Base-by-base conservation (phyloP, 495 filamentous ascomycete genomes). In the Achaetomiella virescens region DNA sequence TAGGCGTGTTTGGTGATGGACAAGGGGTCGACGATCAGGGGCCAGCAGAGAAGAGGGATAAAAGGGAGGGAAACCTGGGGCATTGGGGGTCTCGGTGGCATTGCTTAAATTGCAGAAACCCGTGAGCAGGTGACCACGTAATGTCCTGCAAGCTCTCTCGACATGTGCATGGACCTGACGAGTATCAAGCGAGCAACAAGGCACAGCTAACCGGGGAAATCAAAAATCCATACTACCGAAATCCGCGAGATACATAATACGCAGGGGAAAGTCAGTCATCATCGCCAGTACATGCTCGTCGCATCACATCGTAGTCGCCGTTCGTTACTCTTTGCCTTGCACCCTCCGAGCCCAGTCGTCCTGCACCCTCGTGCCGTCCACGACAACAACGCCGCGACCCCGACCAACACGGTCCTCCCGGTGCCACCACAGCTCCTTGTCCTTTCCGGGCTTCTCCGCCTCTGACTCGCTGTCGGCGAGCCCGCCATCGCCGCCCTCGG, bases 381-480 rank as follows among this genome's bases (percentile, higher is more conserved):
- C 87, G 12, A 96, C 84, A 37, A 95, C 86, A 22, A 96, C 83
- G 2, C 88, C 88, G 67, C 92, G 85, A 2, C 91, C 91, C 43
- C 90, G 75, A 11, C 91, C 91, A 20, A 92, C 91, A 33, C 84
- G 81, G 27, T 87, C 85, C 62, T 87, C 83, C 47, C 80, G 78
- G 63, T 92, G 82, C 88, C 89, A 97, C 91, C 91, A 97, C 51
- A 62, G 8, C 17, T 80, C 78, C 27, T 81, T 79, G 27, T 77
- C 76, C 55, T 75, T 75, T 49, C 82, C 78, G 1, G 76, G 68
- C 50, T 66, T 66, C 61, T 84, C 81, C 0, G 74, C 71, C 66
- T 96, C 91, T 31, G 91, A 91, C 55, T 95, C 90, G 56, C 89
- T 95, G 67, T 97, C 91, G 1, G 90, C 88, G 36, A 97, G 77